Conservation (phyloP, 257 asterid genomes). For the Henckelia pumila region DNA sequence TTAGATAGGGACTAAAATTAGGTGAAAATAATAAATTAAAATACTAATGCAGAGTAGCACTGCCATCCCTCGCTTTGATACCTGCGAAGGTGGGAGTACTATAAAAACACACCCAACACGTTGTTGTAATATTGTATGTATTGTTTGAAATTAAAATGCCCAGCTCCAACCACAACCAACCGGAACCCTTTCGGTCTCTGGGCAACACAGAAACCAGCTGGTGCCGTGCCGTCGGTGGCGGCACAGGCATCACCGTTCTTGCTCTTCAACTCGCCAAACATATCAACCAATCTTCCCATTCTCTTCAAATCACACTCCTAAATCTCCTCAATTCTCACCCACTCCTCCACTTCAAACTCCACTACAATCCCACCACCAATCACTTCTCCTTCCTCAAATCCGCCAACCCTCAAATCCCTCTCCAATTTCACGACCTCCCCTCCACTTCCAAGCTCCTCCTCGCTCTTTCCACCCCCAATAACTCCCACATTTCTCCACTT, state of each 20-base stretch:
- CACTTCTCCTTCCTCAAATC: slow-evolving; percentile 41
- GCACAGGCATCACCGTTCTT: slow-evolving; percentile 69
- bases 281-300: slow-evolving; percentile 19
- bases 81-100: too few species aligned
- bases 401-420: neutral
- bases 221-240: slow-evolving; percentile 61
- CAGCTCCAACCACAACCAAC: neutral
- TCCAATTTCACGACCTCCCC: slow-evolving; percentile 15
- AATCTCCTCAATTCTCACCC: slow-evolving; percentile 51
- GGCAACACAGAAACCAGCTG: slow-evolving; percentile 65
- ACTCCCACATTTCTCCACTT: slow-evolving; percentile 29
- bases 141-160: too few species aligned
- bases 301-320: slow-evolving; percentile 31
- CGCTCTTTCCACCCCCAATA: neutral
- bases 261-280: slow-evolving; percentile 38
- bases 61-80: too few species aligned
- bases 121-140: too few species aligned
- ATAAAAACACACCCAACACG: too few species aligned
- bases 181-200: slow-evolving; percentile 23
- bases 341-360: slow-evolving; percentile 48
- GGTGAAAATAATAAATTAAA: too few species aligned
- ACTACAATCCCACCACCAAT: slow-evolving; percentile 45
- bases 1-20: too few species aligned
- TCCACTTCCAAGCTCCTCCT: slow-evolving; percentile 37
- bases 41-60: too few species aligned